Evolutionary conservation across 345 rosid species (phyloP).

Genomic region (Euphorbia peplus): DNA sequence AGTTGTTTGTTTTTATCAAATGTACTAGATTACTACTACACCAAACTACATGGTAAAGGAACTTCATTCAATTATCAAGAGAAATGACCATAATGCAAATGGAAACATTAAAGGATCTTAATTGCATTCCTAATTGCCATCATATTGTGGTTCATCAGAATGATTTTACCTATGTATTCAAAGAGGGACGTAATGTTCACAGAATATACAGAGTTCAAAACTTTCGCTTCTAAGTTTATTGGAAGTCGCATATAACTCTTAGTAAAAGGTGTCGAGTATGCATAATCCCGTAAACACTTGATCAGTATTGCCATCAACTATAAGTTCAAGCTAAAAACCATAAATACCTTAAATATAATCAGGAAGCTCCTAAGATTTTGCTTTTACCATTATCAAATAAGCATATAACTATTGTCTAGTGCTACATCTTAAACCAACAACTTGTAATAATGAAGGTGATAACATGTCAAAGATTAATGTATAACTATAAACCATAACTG

Average conservation of each 20-base stretch:
- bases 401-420: neutral
- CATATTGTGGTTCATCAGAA: neutral
- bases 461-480: too few species aligned
- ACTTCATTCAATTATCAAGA: neutral
- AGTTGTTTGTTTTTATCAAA: neutral
- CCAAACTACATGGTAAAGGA: neutral
- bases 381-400: neutral
- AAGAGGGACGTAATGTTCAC: neutral
- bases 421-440: neutral
- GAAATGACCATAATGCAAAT: neutral
- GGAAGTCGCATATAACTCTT: neutral
- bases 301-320: neutral
- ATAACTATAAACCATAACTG: too few species aligned
- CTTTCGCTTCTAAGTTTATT: neutral
- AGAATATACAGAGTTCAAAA: neutral
- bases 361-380: neutral
- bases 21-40: neutral
- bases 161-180: neutral
- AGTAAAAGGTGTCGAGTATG: neutral
- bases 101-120: neutral
- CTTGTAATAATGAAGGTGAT: neutral
- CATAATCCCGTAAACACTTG: neutral
- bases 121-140: neutral
- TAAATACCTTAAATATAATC: neutral
- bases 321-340: neutral